Conservation (phyloP, 345 rosid species). For the Pistacia vera region DNA sequence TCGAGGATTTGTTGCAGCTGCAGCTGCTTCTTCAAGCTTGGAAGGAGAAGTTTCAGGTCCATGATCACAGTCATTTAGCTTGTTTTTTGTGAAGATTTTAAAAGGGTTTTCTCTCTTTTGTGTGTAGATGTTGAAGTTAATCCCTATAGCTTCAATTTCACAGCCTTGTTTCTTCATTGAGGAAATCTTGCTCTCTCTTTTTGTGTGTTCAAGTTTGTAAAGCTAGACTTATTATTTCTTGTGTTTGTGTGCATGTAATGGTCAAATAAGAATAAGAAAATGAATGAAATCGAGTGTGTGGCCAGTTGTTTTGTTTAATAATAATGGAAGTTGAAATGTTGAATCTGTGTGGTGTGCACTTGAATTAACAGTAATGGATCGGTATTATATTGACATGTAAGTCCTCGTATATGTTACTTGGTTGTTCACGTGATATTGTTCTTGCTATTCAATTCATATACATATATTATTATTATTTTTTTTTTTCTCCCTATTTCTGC, state of each 20-base stretch:
- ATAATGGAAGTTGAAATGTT: neutral
- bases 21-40: conserved; percentile 27
- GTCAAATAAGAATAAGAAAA: neutral
- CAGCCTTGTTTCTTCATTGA: conserved; percentile 87
- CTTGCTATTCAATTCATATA: neutral
- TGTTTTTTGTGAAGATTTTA: conserved; percentile 25
- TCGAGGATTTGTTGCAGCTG: conserved; percentile 16
- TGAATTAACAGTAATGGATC: neutral
- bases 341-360: neutral
- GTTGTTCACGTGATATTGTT: conserved; percentile 14
- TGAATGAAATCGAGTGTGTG: neutral
- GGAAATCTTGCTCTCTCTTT: conserved; percentile 20
- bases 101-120: conserved; percentile 33
- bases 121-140: conserved; percentile 58
- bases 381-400: neutral
- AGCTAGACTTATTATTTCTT: conserved; percentile 1
- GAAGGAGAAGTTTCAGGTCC: conserved; percentile 17
- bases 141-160: conserved; percentile 76
- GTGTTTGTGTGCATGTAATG: conserved; percentile 13
- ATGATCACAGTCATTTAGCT: conserved; percentile 22
- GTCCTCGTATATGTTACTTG: neutral
- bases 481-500: neutral
- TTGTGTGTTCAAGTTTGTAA: conserved; percentile 15
- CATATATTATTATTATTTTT: too few relatives aligned
- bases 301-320: neutral